phyloP scores from a whole-genome alignment of 805 yeast species.

The Sugiyamaella mastotermitis region DNA sequence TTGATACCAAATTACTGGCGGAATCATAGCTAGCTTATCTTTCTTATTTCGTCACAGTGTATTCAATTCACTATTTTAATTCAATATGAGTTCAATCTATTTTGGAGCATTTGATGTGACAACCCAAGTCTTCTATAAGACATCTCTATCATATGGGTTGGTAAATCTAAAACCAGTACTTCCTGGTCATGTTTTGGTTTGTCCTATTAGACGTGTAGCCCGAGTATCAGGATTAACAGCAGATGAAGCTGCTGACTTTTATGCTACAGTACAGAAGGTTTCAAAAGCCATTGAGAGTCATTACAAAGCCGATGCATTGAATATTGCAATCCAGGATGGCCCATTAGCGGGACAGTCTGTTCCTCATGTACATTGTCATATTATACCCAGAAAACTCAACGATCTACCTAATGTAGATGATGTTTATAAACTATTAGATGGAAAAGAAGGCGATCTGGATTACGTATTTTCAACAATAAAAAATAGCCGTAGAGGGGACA shows the following conservation, averaged over 20 bases:
- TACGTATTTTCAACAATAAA: conserved; percentile 28
- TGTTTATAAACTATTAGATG: conserved; percentile 61
- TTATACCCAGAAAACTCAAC: conserved; percentile 67
- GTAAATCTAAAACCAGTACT: conserved; percentile 90
- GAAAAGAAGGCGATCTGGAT: conserved; percentile 43
- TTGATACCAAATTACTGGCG: no score
- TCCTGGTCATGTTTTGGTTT: conserved; percentile 89
- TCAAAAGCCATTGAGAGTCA: conserved; percentile 58
- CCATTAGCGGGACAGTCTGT: conserved; percentile 94
- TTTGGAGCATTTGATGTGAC: conserved; percentile 31
- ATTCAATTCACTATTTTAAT: no score
- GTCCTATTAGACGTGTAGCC: conserved; percentile 67
- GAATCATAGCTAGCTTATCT: no score
- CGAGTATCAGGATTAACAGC: conserved; percentile 62
- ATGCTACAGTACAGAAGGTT: conserved; percentile 64
- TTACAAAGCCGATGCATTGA: conserved; percentile 77
- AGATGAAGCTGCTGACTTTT: conserved; percentile 71
- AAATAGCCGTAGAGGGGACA: conserved; percentile 24
- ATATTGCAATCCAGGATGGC: conserved; percentile 94
- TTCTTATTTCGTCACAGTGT: no score
- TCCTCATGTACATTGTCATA: conserved; percentile 90
- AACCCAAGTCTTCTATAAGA: conserved; percentile 39
- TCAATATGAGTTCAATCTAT: conserved; percentile 15
- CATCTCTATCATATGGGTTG: conserved; percentile 69
- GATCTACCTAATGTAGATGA: conserved; percentile 66